Base-by-base conservation (phyloP, 352 stramenopile species). In the Salisapilia sapeloensis region DNA sequence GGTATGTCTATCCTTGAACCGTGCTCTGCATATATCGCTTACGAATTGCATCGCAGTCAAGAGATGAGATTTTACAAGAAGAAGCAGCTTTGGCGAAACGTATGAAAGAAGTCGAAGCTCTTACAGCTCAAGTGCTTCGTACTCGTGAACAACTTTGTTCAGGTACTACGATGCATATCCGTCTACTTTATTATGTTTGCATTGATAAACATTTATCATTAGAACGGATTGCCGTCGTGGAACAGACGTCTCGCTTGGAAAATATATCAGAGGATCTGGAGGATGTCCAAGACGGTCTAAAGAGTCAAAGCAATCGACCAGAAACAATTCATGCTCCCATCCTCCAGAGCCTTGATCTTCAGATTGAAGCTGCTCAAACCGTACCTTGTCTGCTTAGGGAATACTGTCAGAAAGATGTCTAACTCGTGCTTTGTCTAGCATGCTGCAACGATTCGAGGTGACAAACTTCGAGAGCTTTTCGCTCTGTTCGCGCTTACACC, bases 401-500 rank as follows among this genome's bases (percentile, higher is more conserved):
- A 11, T 24, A 3, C 8, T 22, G 30, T n/a, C n/a, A n/a, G n/a
- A n/a, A n/a, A n/a, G n/a, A n/a, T n/a, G n/a, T n/a, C n/a, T n/a
- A n/a, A 25, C 14, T 42, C 3, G 13, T 15, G 31, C 29, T 35
- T 42, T 7, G 25, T 32, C 17, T 29, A 85, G 70, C 80, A 63
- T 56, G 60, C 60, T 36, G 63, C 63, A 4, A 59, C 50, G 33
- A 57, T 71, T 12, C 65, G 70, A 20, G 70, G 70, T 2, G 59
- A 81, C 19, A 60, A 75, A 39, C 60, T 83, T 19, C 64, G 64
- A 9, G 62, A 81, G 42, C 32, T 86, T 18, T 86, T 83, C 33
- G 50, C 38, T 13, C 40, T 81, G n/a, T 79, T 86, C 46, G 50
- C 40, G 1, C 26, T 75, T 1, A 29, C 28, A 24, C 30, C 36